Evolutionary conservation across 139 green algal species (phyloP), one percentile per base, ranked within the genome.

Genomic region (Eudorina sp.): DNA sequence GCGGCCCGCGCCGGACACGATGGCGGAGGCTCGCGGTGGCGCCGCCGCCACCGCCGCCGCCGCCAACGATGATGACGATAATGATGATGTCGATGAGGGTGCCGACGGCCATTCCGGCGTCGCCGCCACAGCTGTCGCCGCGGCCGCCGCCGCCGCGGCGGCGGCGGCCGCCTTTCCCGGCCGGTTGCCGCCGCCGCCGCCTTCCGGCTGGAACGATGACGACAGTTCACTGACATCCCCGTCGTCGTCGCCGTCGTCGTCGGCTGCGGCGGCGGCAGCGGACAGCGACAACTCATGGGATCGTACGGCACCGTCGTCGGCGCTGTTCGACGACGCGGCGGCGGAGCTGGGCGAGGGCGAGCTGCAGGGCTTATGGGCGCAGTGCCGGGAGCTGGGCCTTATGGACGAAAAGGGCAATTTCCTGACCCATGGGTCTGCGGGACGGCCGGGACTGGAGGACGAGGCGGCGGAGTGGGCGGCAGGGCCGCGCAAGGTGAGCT

Each of bases 1-100:
- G 23, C 80, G 74, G 25, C 72, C 62, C 0, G 64, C 66, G 5
- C 80, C 80, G 7, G 80, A 86, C 60, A 77, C 80, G 43, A 40
- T 77, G 31, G 80, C 60, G 3, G 60, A 13, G 43, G 60, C 80
- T 2, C 55, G 78, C 16, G 41, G 40, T 25, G 11, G 9, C 43
- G 0, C 80, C 18, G 18, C 45, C 27, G 62, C 5, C 14, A 46
- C 45, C 21, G 62, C 64, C 13, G 43, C 60, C 8, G 43, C 62
- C 11, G 4, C 31, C 6, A 14, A 14, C 7, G 80, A n/a, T 1
- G 40, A 18, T 36, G 16, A 53, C 8, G 78, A 14, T 9, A 27
- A 29, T 25, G 16, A 27, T 73, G 64, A 14, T 73, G 64, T 14
- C 34, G 9, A 41, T 43, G n/a, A 4, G 6, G 76, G 41, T 46